Percentiles rank a stretch among this genome's conserved stretches.
These are phyloP conservation scores for Gynandropsis gynandra DNA, from an alignment of 345 rosid species.

Conservation along the genomic window DNA sequence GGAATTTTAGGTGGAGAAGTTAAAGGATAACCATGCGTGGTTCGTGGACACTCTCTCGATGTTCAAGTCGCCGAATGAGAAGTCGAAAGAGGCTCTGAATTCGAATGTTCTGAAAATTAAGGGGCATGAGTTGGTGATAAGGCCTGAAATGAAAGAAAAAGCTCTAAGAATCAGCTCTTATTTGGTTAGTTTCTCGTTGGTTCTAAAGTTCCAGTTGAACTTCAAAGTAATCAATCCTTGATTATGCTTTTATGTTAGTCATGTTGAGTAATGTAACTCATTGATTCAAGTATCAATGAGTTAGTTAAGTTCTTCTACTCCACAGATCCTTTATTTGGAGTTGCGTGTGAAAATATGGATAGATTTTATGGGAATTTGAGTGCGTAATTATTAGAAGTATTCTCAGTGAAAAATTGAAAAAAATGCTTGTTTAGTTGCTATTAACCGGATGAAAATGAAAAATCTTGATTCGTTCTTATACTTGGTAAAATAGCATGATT, in stretches of 20 bases:
- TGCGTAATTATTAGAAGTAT: too few species aligned
- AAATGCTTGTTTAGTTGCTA: neutral
- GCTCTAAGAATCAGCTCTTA: constrained; percentile 61
- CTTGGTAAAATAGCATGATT: too few species aligned
- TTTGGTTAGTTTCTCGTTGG: constrained; percentile 40
- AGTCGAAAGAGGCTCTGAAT: constrained; percentile 71
- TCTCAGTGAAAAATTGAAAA: neutral
- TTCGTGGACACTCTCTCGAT: constrained; percentile 47
- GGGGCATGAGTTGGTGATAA: constrained; percentile 42
- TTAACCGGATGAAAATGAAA: neutral
- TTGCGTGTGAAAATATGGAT: too few species aligned
- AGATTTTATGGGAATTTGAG: too few species aligned
- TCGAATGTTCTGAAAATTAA: constrained; percentile 48
- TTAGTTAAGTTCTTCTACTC: too few species aligned
- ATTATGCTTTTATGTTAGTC: neutral
- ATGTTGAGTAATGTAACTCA: too few species aligned
- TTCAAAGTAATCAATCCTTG: neutral
- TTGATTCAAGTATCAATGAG: too few species aligned
- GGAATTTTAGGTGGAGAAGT: constrained; percentile 50
- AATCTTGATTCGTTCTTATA: too few species aligned
- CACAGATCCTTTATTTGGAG: too few species aligned
- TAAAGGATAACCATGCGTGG: constrained; percentile 70
- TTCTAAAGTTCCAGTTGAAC: neutral
- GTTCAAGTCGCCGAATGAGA: constrained; percentile 54
- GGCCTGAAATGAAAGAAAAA: constrained; percentile 54